A percentile compares a stretch with the other conserved stretches of the same genome.
phyloP scores from a whole-genome alignment of 2,329 filamentous ascomycete species.

The Metarhizium humberi region DNA sequence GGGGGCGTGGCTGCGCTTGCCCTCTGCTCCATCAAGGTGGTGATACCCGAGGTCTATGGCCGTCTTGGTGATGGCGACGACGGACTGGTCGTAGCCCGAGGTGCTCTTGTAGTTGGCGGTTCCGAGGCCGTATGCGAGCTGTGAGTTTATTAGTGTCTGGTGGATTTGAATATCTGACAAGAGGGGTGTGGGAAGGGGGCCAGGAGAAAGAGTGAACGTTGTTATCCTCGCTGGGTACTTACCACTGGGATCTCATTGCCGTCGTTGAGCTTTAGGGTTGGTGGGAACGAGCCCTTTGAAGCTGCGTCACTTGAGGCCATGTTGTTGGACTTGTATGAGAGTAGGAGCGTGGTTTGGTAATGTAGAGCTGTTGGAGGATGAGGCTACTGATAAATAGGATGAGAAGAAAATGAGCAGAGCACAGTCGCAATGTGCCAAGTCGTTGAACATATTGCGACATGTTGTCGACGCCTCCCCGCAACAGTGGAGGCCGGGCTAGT shows the following conservation, averaged over 20 bases:
- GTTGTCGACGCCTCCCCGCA: too few species aligned
- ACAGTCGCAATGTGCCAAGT: too few species aligned
- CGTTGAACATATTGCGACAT: too few species aligned
- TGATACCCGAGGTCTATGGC: conserved; percentile 62
- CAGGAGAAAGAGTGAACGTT: too few species aligned
- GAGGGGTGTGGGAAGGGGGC: too few species aligned
- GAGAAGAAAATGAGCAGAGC: too few species aligned
- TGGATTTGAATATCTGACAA: too few species aligned
- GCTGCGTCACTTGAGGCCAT: conserved; percentile 15
- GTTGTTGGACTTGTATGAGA: not conserved
- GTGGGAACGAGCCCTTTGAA: conserved; percentile 35
- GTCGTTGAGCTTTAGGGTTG: conserved; percentile 61
- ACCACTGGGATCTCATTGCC: conserved; percentile 64
- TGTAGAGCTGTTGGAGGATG: not conserved
- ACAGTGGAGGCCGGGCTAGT: too few species aligned
- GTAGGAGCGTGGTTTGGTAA: not conserved
- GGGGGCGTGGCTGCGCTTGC: conserved; percentile 25
- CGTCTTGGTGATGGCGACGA: conserved; percentile 40
- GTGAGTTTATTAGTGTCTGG: not conserved
- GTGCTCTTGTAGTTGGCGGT: conserved; percentile 52
- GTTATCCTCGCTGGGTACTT: conserved; percentile 10
- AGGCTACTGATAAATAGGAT: not conserved
- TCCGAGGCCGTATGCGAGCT: conserved; percentile 65
- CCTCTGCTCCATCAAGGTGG: conserved; percentile 68
- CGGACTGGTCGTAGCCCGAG: conserved; percentile 44